phyloP scores from a whole-genome alignment of 1,284 basidiomycete species.

The Meira miltonrushii region DNA sequence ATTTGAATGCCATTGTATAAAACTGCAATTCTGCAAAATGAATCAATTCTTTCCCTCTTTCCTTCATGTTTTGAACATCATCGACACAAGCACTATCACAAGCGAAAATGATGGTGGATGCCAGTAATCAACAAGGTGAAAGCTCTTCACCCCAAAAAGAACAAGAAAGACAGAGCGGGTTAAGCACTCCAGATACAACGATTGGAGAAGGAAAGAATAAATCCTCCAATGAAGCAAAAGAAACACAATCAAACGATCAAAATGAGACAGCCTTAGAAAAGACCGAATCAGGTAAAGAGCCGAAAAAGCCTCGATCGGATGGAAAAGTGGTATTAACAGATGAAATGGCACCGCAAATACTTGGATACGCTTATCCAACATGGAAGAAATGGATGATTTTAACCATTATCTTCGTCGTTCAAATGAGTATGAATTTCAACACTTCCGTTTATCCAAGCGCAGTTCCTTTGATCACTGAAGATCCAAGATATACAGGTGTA shows the following conservation, averaged over 20 bases:
- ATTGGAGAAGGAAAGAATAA: not conserved
- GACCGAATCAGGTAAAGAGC: not conserved
- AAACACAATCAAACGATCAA: not conserved
- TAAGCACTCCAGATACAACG: no score
- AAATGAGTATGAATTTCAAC: slow-evolving; percentile 54
- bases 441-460: slow-evolving; percentile 52
- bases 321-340: slow-evolving; percentile 51
- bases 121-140: no score
- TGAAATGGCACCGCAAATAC: slow-evolving; percentile 46
- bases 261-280: not conserved
- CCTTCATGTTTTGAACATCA: no score
- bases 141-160: no score
- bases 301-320: slow-evolving; percentile 18
- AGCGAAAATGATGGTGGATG: no score
- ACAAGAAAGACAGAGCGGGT: no score
- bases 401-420: slow-evolving; percentile 53
- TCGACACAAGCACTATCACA: no score
- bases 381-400: slow-evolving; percentile 52
- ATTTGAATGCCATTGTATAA: no score
- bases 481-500: slow-evolving; percentile 45
- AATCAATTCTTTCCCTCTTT: no score
- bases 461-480: slow-evolving; percentile 30
- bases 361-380: slow-evolving; percentile 39
- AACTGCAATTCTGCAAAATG: no score
- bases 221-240: not conserved